Percentiles rank a stretch among this genome's conserved stretches.
Evolutionary conservation across 2,329 filamentous ascomycete species (phyloP).

Genomic region (Akanthomyces uredinophilus): DNA sequence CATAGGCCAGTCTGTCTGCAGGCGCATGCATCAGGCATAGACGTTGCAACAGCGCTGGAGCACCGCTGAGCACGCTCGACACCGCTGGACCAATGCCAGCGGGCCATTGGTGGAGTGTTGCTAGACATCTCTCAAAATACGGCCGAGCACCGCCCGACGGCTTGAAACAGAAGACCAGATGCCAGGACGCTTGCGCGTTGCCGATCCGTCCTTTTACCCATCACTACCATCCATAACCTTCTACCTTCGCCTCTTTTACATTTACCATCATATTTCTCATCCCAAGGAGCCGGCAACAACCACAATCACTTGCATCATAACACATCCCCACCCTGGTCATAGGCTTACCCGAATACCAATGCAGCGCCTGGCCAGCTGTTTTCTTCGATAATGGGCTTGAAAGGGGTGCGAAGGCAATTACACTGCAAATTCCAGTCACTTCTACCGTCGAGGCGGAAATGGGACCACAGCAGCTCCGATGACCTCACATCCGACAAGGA

Average conservation of each 20-base stretch:
- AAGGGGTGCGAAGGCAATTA: constrained; percentile 32
- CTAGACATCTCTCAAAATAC: constrained; percentile 30
- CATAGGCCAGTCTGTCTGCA: not conserved
- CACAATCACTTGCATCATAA: not conserved
- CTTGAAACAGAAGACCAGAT: constrained; percentile 25
- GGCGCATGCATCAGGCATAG: not conserved
- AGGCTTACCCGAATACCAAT: constrained; percentile 10
- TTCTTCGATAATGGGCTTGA: constrained; percentile 32
- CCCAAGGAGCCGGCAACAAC: not conserved
- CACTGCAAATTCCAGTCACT: constrained; percentile 28
- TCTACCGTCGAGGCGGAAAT: constrained; percentile 28
- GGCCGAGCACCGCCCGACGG: constrained; percentile 33
- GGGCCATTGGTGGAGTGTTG: constrained; percentile 28
- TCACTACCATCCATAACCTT: not conserved
- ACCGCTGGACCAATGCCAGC: constrained; percentile 15
- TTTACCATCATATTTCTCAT: not conserved
- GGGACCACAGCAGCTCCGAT: constrained; percentile 19
- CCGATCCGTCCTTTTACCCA: not conserved
- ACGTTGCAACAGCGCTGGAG: constrained; percentile 5
- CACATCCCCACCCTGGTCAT: constrained; percentile 12
- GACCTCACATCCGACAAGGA: constrained; percentile 16
- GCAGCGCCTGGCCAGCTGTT: constrained; percentile 3
- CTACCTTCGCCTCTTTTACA: not conserved
- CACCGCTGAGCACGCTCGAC: not conserved
- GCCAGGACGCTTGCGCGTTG: constrained; percentile 7